Evolutionary conservation across 768 basidiomycete genomes (phyloP).

Genomic region (Lyophyllum shimeji): DNA sequence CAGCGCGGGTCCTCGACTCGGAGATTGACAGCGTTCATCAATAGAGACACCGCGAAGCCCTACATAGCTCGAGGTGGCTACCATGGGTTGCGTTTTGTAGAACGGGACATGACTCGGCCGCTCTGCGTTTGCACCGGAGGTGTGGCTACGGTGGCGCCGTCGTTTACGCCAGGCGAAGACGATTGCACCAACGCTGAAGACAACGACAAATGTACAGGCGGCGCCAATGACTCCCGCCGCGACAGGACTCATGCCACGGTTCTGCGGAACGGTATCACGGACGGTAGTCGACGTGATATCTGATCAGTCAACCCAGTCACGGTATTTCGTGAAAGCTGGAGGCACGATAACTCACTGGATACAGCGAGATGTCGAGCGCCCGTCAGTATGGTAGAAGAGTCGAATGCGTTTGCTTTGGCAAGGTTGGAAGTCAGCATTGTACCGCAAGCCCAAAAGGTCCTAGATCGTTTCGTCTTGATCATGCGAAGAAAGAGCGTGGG

Average conservation of each 20-base stretch:
- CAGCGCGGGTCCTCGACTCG: not conserved
- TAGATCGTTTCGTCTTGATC: not conserved
- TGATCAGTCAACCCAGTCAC: not conserved
- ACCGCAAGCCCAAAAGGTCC: not conserved
- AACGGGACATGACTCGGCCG: conserved; percentile 7
- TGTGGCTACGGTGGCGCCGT: not conserved
- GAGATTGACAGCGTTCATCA: not conserved
- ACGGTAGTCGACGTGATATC: not conserved
- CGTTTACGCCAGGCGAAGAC: conserved; percentile 5
- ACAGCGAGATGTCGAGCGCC: not conserved
- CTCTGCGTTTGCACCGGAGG: not conserved
- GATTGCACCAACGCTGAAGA: conserved; percentile 1
- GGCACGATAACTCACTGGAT: not conserved
- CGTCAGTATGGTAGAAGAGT: not conserved
- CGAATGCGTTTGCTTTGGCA: not conserved
- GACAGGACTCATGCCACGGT: conserved; percentile 3
- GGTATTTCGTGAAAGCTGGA: not conserved
- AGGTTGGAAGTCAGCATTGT: not conserved
- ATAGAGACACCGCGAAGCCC: conserved; percentile 4
- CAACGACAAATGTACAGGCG: conserved; percentile 7
- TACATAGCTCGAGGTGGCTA: conserved; percentile 8
- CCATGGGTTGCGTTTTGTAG: not conserved
- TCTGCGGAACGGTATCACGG: not conserved
- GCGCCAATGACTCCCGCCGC: conserved; percentile 14
- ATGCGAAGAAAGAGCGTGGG: not conserved